Evolutionary conservation across 768 basidiomycete species (phyloP).

Genomic region (Chlorophyllum brunneum): DNA sequence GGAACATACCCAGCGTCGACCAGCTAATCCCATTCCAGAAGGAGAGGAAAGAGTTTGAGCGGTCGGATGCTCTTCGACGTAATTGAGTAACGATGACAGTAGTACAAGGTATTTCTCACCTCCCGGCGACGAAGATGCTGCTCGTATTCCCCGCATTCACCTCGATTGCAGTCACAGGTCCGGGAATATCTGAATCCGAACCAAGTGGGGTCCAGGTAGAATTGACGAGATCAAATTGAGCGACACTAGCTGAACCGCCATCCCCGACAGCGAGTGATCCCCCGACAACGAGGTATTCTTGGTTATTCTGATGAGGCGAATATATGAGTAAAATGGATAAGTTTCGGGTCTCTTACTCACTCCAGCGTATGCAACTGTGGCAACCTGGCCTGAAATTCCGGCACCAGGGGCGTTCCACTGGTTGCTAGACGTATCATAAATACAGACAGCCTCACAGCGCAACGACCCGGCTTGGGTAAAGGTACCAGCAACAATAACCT

Average conservation of each 20-base stretch:
- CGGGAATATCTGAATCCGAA: conserved; percentile 59
- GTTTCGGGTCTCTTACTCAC: conserved; percentile 42
- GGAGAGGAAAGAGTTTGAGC: conserved; percentile 64
- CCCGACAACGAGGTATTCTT: conserved; percentile 70
- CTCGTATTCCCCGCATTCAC: conserved; percentile 77
- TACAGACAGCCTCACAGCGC: conserved; percentile 74
- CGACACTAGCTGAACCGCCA: conserved; percentile 67
- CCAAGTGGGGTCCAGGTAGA: conserved; percentile 73
- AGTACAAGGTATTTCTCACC: conserved; percentile 40
- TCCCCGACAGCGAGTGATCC: conserved; percentile 73
- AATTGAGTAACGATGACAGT: neutral
- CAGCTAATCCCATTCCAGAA: conserved; percentile 86
- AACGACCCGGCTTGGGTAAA: conserved; percentile 78
- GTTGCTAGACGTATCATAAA: conserved; percentile 59
- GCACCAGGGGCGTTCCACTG: conserved; percentile 80
- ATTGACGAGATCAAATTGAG: conserved; percentile 67
- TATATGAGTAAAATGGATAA: conserved; percentile 11
- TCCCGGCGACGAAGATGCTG: conserved; percentile 89
- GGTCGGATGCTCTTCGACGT: conserved; percentile 46
- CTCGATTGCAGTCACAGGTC: conserved; percentile 85
- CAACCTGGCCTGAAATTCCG: conserved; percentile 79
- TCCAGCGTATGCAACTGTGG: conserved; percentile 76
- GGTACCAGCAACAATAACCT: conserved; percentile 82
- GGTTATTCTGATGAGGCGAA: conserved; percentile 43
- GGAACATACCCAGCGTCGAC: conserved; percentile 55